Base-by-base conservation (phyloP, 192 early-diverging fungal species). In the Allomyces macrogynus region DNA sequence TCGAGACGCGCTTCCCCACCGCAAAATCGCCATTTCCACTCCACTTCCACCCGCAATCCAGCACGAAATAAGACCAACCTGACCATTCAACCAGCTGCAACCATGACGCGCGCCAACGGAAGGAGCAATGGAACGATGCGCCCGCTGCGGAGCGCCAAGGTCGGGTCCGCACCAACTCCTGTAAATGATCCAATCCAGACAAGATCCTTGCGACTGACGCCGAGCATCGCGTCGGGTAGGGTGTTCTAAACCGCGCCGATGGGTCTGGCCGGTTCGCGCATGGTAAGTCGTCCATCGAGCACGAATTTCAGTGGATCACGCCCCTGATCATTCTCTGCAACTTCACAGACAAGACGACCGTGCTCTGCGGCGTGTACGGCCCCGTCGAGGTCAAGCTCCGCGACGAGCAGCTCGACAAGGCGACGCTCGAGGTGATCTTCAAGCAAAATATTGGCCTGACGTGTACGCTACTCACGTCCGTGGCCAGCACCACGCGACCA, bases 321-420 rank as follows among this genome's bases (percentile, higher is more conserved):
- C 32, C 62, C 24, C 22, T 42, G 23, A 10, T 70, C 32, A 24
- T 22, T 23, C 24, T 42, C 61, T 9, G 25, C 25, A 32, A 63
- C 23, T 42, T 27, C 24, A 63, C 24, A 5, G 20, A 11, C 11
- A 75, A 77, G 62, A 86, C 86, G 9, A 77, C 84, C 5, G 87
- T 92, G 4, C 61, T 95, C 27, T 82, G 81, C 60, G 85, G 87
- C 16, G 82, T 98, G 14, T 84, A 84, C 66, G 95, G 95, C 2
- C 95, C 95, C 5, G 78, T 85, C 22, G 90, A 93, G 65, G 90
- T 90, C 25, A 83, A 79, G 65, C 61, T 91, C 10, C 82, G 86
- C 18, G 92, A 96, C 65, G 93, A 95, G 72, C 84, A 88, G 67
- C 69, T 97, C 18, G 92, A 98, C 69, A 86, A 82, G 64, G 89